Percentiles rank a stretch among this genome's conserved stretches.
Conservation (phyloP, 202 grass and related monocot genomes). For the Musa balbisiana region DNA sequence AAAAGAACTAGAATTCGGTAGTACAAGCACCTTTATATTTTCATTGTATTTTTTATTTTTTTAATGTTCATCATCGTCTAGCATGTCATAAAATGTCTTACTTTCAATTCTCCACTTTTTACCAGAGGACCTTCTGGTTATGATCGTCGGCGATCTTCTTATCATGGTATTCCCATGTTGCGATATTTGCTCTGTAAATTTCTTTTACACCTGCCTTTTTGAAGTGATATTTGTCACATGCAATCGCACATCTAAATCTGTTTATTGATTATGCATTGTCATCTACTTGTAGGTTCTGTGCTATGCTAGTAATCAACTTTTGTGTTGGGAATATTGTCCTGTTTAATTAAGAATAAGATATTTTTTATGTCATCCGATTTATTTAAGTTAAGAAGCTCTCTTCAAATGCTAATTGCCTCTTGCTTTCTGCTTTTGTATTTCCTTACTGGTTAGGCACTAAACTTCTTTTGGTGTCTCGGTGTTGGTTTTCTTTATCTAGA, state of each 20-base stretch:
- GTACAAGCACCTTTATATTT: background rate
- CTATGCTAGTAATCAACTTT: no score
- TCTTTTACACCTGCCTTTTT: background rate
- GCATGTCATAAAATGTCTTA: background rate
- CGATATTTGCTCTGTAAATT: background rate
- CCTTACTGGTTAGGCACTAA: no score
- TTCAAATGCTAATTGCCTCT: no score
- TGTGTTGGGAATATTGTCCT: background rate
- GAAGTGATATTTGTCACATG: background rate
- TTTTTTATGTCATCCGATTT: no score
- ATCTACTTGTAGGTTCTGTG: background rate
- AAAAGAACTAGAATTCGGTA: conserved; percentile 58
- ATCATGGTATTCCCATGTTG: conserved; percentile 55
- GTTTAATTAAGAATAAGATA: background rate
- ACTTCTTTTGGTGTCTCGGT: no score
- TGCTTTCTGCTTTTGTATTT: no score
- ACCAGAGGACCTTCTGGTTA: conserved; percentile 52
- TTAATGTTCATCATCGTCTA: background rate
- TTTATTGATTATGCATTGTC: background rate
- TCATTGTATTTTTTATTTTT: background rate
- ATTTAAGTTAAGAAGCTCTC: no score
- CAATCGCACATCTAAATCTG: background rate
- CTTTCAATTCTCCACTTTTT: conserved; percentile 6
- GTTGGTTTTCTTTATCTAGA: background rate
- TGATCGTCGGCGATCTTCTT: conserved; percentile 54